These are phyloP conservation scores for Leishmania mexicana DNA, from an alignment of 208 protist genomes.

Conservation along the genomic window DNA sequence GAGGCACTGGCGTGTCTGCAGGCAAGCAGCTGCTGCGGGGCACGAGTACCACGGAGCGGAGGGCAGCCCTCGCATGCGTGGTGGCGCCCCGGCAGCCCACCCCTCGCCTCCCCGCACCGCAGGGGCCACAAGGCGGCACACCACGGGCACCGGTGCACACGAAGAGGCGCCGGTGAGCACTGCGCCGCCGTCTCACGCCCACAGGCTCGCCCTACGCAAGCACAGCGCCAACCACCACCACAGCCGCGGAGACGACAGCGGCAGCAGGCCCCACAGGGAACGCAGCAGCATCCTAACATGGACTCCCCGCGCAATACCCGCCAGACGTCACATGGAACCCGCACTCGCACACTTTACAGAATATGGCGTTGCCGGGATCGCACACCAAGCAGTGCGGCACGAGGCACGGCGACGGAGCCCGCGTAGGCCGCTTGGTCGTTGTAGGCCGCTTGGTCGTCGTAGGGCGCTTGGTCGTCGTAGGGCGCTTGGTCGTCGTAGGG, in stretches of 20 bases:
- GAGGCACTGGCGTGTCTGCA: background rate
- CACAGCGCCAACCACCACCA: background rate
- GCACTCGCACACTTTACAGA: background rate
- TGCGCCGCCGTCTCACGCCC: background rate
- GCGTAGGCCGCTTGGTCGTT: too few relatives aligned
- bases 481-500: too few relatives aligned
- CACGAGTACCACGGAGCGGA: background rate
- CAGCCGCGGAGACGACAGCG: background rate
- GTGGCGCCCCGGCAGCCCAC: background rate
- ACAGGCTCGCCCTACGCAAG: background rate
- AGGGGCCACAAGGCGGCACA: too few relatives aligned
- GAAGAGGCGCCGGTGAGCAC: background rate
- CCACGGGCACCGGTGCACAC: too few relatives aligned
- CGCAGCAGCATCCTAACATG: background rate
- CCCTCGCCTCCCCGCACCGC: background rate
- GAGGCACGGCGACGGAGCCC: background rate
- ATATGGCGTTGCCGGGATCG: background rate
- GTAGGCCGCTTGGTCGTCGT: too few relatives aligned
- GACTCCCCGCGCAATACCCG: background rate
- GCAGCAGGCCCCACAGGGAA: background rate
- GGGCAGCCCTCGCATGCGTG: background rate
- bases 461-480: too few relatives aligned
- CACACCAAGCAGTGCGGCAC: background rate
- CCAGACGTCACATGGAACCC: background rate
- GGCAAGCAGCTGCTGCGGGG: background rate